phyloP scores from a whole-genome alignment of 805 yeast genomes.

The Millerozyma miso region DNA sequence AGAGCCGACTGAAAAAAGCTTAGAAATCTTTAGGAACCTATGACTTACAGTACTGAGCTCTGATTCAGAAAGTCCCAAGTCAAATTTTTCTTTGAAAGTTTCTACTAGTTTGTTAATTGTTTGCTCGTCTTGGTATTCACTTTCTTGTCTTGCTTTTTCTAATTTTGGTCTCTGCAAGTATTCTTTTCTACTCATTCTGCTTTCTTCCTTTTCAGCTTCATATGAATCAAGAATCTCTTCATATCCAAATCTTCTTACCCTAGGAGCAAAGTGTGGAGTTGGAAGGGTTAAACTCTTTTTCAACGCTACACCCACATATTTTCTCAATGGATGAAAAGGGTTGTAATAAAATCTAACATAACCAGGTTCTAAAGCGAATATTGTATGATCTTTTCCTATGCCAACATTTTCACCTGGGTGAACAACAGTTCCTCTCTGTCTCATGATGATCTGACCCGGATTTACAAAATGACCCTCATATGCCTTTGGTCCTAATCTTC shows the following conservation, averaged over 20 bases:
- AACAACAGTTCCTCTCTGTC: slow-evolving; percentile 93
- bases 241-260: slow-evolving; percentile 79
- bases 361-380: slow-evolving; percentile 89
- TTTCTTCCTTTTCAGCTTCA: slow-evolving; percentile 56
- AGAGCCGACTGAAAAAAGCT: slow-evolving; percentile 49
- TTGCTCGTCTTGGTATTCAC: slow-evolving; percentile 36
- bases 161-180: slow-evolving; percentile 52
- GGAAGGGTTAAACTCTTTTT: slow-evolving; percentile 64
- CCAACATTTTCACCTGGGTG: slow-evolving; percentile 91
- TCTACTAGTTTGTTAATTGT: slow-evolving; percentile 12
- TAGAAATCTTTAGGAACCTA: slow-evolving; percentile 51
- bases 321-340: slow-evolving; percentile 94
- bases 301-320: slow-evolving; percentile 84
- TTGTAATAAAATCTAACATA: slow-evolving; percentile 86
- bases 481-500: slow-evolving; percentile 86
- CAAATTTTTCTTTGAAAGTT: slow-evolving; percentile 20
- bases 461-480: slow-evolving; percentile 73
- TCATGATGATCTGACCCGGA: slow-evolving; percentile 82
- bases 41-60: slow-evolving; percentile 23
- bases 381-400: slow-evolving; percentile 91
- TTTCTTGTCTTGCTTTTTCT: slow-evolving; percentile 32
- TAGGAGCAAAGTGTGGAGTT: slow-evolving; percentile 86
- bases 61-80: slow-evolving; percentile 21
- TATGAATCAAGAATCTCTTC: slow-evolving; percentile 46
- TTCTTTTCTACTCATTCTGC: slow-evolving; percentile 65